Conservation (phyloP, 495 filamentous ascomycete genomes). For the Cercophora scortea region DNA sequence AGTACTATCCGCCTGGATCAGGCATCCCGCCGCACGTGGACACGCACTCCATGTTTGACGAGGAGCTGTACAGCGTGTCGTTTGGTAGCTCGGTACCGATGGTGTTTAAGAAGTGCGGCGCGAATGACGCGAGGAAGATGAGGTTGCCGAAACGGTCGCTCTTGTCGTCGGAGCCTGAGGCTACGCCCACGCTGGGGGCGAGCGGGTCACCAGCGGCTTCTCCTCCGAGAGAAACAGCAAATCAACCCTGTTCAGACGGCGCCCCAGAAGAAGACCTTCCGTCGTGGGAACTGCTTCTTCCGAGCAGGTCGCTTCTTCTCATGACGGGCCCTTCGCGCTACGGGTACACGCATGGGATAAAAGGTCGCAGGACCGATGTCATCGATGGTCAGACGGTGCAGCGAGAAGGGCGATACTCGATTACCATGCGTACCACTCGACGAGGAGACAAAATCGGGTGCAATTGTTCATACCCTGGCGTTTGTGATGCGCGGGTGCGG, state of each 20-base stretch:
- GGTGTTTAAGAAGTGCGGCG: conserved; percentile 18
- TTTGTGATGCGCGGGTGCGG: conserved; percentile 22
- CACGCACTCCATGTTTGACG: conserved; percentile 26
- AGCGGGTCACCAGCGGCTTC: too few species aligned
- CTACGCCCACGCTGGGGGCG: background rate
- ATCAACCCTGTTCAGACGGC: background rate
- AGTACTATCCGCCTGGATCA: conserved; percentile 26
- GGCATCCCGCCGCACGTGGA: conserved; percentile 29
- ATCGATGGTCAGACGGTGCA: conserved; percentile 11
- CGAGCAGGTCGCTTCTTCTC: conserved; percentile 18
- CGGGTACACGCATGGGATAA: conserved; percentile 23
- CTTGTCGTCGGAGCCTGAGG: background rate
- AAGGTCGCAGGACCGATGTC: conserved; percentile 22
- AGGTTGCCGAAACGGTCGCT: conserved; percentile 22
- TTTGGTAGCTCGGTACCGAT: conserved; percentile 23
- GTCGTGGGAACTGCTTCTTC: conserved; percentile 20
- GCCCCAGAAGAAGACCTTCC: background rate
- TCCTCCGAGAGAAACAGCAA: background rate
- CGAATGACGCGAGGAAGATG: conserved; percentile 24
- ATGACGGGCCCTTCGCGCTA: conserved; percentile 23
- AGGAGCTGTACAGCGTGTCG: conserved; percentile 22
- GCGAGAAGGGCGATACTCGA: conserved; percentile 19
- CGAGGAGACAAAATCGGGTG: conserved; percentile 15
- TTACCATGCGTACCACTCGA: conserved; percentile 21
- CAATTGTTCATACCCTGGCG: conserved; percentile 19